Percentiles rank a stretch among this genome's conserved stretches.
Evolutionary conservation across 805 yeast species (phyloP).

Genomic region (Pichia nanzhaoensis): DNA sequence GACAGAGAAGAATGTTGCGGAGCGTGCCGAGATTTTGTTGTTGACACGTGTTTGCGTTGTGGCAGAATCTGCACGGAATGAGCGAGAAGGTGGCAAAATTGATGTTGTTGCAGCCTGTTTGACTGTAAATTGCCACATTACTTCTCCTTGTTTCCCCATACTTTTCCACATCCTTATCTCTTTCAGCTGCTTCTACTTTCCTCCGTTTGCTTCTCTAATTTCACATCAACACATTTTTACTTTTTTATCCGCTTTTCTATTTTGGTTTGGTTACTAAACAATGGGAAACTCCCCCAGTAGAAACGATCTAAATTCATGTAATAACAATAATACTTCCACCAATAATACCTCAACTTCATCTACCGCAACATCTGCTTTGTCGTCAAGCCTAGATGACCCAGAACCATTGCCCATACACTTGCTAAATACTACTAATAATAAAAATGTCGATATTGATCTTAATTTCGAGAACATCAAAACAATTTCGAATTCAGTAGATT

Average conservation of each 20-base stretch:
- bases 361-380: conserved; percentile 28
- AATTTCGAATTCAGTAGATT: background rate
- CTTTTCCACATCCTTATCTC: too few species aligned
- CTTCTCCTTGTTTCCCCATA: too few species aligned
- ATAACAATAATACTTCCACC: background rate
- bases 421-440: background rate
- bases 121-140: too few species aligned
- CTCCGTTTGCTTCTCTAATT: background rate
- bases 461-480: background rate
- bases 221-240: background rate
- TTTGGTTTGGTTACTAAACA: background rate
- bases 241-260: background rate
- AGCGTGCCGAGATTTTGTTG: too few species aligned
- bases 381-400: conserved; percentile 5
- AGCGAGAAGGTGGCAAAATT: too few species aligned
- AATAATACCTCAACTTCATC: conserved; percentile 15
- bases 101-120: too few species aligned
- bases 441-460: too few species aligned
- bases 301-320: conserved; percentile 26
- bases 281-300: conserved; percentile 37
- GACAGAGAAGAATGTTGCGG: too few species aligned
- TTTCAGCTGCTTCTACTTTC: too few species aligned
- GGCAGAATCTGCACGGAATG: too few species aligned
- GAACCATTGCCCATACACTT: conserved; percentile 12
- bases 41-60: too few species aligned